These are phyloP conservation scores for Capsicum chinense DNA, from an alignment of 257 asterid genomes.

Conservation along the genomic window DNA sequence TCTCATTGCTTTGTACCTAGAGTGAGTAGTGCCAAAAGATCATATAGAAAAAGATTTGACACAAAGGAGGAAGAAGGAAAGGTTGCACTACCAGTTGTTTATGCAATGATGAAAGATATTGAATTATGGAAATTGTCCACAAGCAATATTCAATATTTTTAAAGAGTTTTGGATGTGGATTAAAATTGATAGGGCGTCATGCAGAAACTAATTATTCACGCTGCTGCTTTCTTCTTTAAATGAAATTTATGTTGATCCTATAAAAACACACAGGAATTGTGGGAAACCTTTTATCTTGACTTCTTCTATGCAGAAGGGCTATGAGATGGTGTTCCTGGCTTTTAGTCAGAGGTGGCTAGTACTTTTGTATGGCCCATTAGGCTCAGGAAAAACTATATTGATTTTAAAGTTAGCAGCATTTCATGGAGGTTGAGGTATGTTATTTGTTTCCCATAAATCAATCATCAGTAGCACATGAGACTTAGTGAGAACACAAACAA, in stretches of 20 bases:
- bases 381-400: constrained; percentile 86
- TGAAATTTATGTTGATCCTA: constrained; percentile 30
- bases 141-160: no score
- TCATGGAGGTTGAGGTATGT: constrained; percentile 45
- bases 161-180: no score
- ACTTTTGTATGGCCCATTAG: constrained; percentile 92
- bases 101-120: no score
- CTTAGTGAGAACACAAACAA: no score
- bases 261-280: constrained; percentile 47
- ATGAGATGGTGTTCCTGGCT: constrained; percentile 82
- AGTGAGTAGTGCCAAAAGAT: no score
- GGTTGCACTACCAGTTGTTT: no score
- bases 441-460: constrained; percentile 21
- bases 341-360: constrained; percentile 95
- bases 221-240: not conserved
- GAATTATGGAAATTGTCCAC: no score
- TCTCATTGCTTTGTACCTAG: no score
- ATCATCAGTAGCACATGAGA: not conserved
- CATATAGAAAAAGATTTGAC: no score
- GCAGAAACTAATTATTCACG: not conserved
- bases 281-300: constrained; percentile 71
- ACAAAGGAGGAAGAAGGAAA: no score
- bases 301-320: constrained; percentile 60
- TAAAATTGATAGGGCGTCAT: no score
- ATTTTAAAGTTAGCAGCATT: constrained; percentile 63